A percentile compares a stretch with the other conserved stretches of the same genome.
phyloP scores from a whole-genome alignment of 441 rosid species.

The Erodium moschatum region DNA sequence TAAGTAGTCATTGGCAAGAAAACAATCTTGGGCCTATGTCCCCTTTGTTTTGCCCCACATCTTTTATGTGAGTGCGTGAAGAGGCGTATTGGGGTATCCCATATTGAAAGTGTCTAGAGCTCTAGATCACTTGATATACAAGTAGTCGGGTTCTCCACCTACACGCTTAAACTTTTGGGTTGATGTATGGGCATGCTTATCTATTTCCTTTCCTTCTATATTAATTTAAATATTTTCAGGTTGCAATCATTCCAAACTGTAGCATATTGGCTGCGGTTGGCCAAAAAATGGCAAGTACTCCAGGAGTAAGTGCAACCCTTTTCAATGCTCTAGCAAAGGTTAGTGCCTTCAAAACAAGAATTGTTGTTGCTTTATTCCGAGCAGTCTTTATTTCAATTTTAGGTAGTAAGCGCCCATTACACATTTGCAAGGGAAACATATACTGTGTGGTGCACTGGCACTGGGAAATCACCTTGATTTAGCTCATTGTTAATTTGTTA shows the following conservation, averaged over 20 bases:
- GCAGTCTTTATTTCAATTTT: not conserved
- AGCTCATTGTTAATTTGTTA: not conserved
- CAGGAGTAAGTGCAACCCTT: slow-evolving; percentile 89
- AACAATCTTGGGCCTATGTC: not conserved
- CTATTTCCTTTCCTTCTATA: slow-evolving; percentile 12
- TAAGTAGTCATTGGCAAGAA: no score
- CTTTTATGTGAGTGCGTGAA: not conserved
- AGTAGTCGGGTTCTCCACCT: not conserved
- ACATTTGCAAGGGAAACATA: not conserved
- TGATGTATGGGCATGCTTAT: slow-evolving; percentile 1
- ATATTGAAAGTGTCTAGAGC: not conserved
- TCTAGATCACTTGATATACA: not conserved
- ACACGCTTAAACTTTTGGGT: not conserved
- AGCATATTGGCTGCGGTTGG: slow-evolving; percentile 95
- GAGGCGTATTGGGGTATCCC: not conserved
- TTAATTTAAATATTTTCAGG: slow-evolving; percentile 30
- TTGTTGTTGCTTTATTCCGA: not conserved
- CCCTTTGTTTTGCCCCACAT: not conserved
- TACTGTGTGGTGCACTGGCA: not conserved
- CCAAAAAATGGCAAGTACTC: slow-evolving; percentile 94
- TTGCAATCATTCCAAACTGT: slow-evolving; percentile 66
- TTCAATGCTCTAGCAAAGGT: slow-evolving; percentile 91
- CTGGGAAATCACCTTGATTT: not conserved
- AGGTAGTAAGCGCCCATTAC: not conserved
- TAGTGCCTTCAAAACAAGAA: slow-evolving; percentile 9